Evolutionary conservation across 805 yeast species (phyloP), one percentile per base, ranked within the genome.

Genomic region (Cyberlindnera subsufficiens): DNA sequence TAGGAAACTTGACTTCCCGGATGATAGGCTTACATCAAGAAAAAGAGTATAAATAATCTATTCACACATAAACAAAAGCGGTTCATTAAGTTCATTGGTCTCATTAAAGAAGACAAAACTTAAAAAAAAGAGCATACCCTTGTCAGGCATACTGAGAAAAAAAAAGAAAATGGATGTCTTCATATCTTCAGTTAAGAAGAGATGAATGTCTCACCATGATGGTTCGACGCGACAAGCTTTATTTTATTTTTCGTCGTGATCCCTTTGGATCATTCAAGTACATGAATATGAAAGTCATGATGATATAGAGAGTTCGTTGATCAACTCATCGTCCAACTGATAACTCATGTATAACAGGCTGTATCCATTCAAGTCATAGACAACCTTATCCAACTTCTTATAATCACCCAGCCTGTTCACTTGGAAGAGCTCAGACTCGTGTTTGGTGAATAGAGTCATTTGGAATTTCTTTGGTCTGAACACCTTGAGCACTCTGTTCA

Each of bases 391-490:
- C 41, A 74, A 68, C 55, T 80, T 78, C 43, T 65, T 62, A 65
- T 86, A 88, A 11, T 74, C 74, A 11, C 64, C 60, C 32, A 75
- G 48, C 6, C 60, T 53, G 30, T 55, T 56, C 31, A 58, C 50
- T 16, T 55, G 42, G 33, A 43, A 63, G 55, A 55, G 55, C 52
- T 67, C 69, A 36, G 67, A 65, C 36, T 56, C 58, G 42, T 54
- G 56, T 25, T 60, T 52, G 43, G 56, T 37, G 34, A 79, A 78
- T 41, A 77, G 65, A 5, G 80, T 77, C 42, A 75, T 63, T 40
- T 88, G 80, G 58, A 91, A 88, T 57, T 78, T 80, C 17, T 79
- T 78, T 3, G 98, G 98, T 43, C 71, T 70, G 62, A 91, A 82
- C 25, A 84, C 72, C 5, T 64, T 55, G 50, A 89, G 68, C 3